phyloP scores from a whole-genome alignment of 176 grass and related monocot species.

The Bromus sterilis region DNA sequence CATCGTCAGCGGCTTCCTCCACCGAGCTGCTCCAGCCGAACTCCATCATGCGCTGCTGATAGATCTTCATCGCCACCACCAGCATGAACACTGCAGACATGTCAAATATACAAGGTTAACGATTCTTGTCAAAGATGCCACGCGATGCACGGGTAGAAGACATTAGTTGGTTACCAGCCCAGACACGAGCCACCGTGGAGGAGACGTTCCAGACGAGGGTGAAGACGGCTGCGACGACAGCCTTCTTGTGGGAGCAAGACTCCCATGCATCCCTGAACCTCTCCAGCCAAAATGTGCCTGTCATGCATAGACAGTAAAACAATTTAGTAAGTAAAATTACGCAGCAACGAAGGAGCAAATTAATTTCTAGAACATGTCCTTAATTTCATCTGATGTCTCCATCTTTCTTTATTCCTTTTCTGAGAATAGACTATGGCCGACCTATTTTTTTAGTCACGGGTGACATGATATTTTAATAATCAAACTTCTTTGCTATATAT shows the following conservation, averaged over 20 bases:
- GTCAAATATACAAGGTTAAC: background rate
- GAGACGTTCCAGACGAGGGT: conserved; percentile 86
- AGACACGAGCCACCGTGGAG: conserved; percentile 74
- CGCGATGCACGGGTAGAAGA: background rate
- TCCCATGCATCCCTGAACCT: conserved; percentile 92
- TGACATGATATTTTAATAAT: background rate
- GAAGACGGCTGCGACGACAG: conserved; percentile 62
- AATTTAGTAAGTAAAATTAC: background rate
- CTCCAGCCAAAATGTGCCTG: conserved; percentile 88
- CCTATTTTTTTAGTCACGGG: background rate
- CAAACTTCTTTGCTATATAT: background rate
- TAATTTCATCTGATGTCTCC: background rate
- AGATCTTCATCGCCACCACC: conserved; percentile 72
- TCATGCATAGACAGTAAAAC: background rate
- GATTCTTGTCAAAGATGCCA: background rate
- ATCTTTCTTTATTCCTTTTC: background rate
- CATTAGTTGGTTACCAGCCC: conserved; percentile 47
- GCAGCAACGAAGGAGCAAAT: background rate
- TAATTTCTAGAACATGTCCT: background rate
- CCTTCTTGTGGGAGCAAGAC: conserved; percentile 91
- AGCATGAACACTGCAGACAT: conserved; percentile 74
- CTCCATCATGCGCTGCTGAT: conserved; percentile 67
- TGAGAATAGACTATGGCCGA: background rate
- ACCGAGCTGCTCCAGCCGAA: conserved; percentile 33
- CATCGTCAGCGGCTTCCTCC: background rate